Base-by-base conservation (phyloP, 495 filamentous ascomycete genomes). In the Neurospora pannonica region DNA sequence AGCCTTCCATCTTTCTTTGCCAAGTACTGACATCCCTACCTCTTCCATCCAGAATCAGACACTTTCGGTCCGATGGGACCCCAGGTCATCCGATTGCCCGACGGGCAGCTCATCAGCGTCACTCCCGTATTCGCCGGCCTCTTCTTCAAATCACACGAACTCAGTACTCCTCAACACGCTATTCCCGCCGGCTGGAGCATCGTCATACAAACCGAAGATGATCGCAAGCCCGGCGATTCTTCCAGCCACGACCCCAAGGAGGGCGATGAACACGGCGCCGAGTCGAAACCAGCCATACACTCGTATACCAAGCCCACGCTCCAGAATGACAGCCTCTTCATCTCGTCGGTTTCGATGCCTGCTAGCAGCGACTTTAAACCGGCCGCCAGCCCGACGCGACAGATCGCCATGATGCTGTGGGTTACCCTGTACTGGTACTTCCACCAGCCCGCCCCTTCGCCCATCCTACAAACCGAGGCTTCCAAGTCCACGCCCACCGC, bases 331-430 rank as follows among this genome's bases (percentile, higher is more conserved):
- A 89, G 88, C 78, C 84, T 98, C 48, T 97, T 94, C 84, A 93
- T 98, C 74, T 96, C 93, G 21, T 94, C 92, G 74, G 95, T 97
- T 76, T 95, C 93, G 70, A 94, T 90, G 75, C 93, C 94, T 0
- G 92, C 91, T 70, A 92, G 85, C 77, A 88, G 80, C 77, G 93
- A 97, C 69, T 97, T 91, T 86, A 93, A 93, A 76, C 90, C 93
- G 1, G 87, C 89, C 13, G 88, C 82, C 36, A 97, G 94, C 69
- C 93, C 92, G 1, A 94, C 94, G 0, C 85, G 94, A 39, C 92
- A 94, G 82, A 91, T 97, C 73, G 95, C 95, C 73, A 92, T 97
- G 93, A 95, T 97, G 93, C 88, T 98, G 8, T 99, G 95, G 94
- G 89, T 93, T 37, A 94, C 93, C 1, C 83, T 98, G 39, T 97